Evolutionary conservation across 139 green algal species (phyloP).

Genomic region (Trebouxia sp.): DNA sequence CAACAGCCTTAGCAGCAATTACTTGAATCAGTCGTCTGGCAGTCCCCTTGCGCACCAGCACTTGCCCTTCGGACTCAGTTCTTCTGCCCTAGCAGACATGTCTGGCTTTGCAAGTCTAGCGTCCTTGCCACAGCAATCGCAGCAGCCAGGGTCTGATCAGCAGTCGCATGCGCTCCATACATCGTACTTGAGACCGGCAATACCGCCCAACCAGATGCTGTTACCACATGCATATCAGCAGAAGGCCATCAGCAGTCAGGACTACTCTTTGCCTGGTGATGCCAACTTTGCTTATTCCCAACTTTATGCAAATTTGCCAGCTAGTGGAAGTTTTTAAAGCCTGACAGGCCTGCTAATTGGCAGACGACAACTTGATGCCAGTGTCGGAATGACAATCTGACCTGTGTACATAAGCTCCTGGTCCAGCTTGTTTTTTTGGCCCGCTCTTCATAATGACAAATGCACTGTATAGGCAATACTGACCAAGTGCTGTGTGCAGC

Average conservation of each 20-base stretch:
- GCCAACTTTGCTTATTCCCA: neutral
- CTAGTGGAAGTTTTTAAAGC: slow-evolving; percentile 10
- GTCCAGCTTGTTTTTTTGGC: neutral
- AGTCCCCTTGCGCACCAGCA: slow-evolving; percentile 10
- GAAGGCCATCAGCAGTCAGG: neutral
- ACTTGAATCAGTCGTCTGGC: neutral
- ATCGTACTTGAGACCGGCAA: neutral
- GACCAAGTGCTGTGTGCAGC: neutral
- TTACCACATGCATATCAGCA: slow-evolving; percentile 2
- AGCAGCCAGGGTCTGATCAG: neutral
- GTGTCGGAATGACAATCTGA: too few relatives aligned
- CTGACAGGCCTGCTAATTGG: neutral
- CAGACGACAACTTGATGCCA: too few relatives aligned
- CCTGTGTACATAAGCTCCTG: slow-evolving; percentile 1
- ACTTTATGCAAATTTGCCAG: neutral
- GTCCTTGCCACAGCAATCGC: neutral
- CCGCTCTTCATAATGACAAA: neutral
- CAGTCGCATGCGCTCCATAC: neutral
- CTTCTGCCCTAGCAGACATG: slow-evolving; percentile 1
- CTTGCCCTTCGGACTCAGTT: neutral
- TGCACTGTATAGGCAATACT: slow-evolving; percentile 2
- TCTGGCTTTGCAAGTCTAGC: neutral
- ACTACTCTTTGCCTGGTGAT: neutral
- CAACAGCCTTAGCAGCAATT: neutral
- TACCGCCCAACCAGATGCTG: neutral